Base-by-base conservation (phyloP, 768 basidiomycete genomes). In the Crucibulum laeve region DNA sequence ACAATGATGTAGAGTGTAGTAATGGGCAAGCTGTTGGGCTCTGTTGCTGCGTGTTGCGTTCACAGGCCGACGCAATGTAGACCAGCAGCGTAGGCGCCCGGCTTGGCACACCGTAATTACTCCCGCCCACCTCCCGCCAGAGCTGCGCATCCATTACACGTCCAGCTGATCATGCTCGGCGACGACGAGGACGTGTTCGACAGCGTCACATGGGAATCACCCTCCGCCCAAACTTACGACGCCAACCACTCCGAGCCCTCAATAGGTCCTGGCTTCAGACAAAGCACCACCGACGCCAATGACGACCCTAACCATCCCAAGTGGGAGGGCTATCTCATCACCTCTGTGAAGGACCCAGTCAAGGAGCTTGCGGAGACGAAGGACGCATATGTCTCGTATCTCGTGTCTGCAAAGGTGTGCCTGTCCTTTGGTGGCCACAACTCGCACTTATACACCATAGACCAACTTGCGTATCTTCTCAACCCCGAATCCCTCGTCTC, bases 301-400 rank as follows among this genome's bases (percentile, higher is more conserved):
- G 82, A 84, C 39, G 77, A 75, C n/a, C 87, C 90, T 13, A 78
- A 82, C 50, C 84, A 90, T 57, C 88, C 90, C 40, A 91, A 90
- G 65, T 92, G 90, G 90, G 91, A 91, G 61, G 91, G 90, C 7
- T 84, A 84, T 63, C 80, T 92, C 48, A 74, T 85, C 40, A 87
- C 86, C 19, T 70, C 72, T 36, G 92, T 98, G 51, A 82, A 84
- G 56, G 94, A 98, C 61, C 94, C 95, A 22, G 82, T 92, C 49
- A 97, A 95, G 62, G 94, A 97, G 63, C 77, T 97, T 21, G 87
- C 94, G 46, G 95, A 96, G 54, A 95, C 93, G 24, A 97, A 96
- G 70, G 95, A 99, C 59, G 86, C 90, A 48, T 97, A 91, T 67
- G 91, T 96, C 38, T 94, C 92, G 30, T 99, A 98, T 62, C 70